Conservation (phyloP, 768 basidiomycete species). For the Fibroporia radiculosa region DNA sequence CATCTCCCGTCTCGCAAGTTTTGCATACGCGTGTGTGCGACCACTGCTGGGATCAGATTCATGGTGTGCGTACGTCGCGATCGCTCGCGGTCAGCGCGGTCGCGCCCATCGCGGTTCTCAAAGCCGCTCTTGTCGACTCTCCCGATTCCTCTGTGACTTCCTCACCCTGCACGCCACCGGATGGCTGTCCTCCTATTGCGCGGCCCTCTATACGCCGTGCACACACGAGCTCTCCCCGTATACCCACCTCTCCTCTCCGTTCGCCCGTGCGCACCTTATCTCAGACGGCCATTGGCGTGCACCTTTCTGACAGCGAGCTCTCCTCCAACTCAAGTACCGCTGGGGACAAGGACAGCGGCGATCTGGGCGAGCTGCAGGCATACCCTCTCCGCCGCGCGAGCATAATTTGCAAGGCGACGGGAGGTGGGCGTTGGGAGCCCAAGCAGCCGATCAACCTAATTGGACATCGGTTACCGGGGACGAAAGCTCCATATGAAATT, state of each 20-base stretch:
- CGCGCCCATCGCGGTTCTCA: conserved; percentile 12
- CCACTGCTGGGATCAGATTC: conserved; percentile 69
- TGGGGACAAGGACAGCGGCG: not conserved
- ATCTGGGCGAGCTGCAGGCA: conserved; percentile 55
- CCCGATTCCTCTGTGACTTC: conserved; percentile 26
- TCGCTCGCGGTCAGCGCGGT: conserved; percentile 30
- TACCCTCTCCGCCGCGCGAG: conserved; percentile 66
- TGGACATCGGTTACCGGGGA: conserved; percentile 53
- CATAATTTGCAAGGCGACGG: conserved; percentile 68
- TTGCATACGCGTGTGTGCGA: conserved; percentile 60
- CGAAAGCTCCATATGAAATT: conserved; percentile 60
- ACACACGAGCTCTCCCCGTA: conserved; percentile 17
- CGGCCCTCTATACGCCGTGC: conserved; percentile 21
- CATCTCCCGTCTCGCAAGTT: conserved; percentile 54
- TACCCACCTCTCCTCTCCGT: conserved; percentile 13
- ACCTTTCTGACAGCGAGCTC: conserved; percentile 11
- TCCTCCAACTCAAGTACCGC: too few species aligned
- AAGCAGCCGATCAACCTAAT: conserved; percentile 37
- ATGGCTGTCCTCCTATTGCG: conserved; percentile 10
- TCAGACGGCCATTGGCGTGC: not conserved
- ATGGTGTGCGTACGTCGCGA: conserved; percentile 39
- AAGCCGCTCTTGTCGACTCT: conserved; percentile 6
- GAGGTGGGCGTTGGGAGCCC: conserved; percentile 77
- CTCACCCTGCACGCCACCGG: conserved; percentile 23
- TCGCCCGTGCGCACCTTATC: conserved; percentile 1